Evolutionary conservation across 2,329 filamentous ascomycete genomes (phyloP).

Genomic region (Dendrostoma leiphaemia): DNA sequence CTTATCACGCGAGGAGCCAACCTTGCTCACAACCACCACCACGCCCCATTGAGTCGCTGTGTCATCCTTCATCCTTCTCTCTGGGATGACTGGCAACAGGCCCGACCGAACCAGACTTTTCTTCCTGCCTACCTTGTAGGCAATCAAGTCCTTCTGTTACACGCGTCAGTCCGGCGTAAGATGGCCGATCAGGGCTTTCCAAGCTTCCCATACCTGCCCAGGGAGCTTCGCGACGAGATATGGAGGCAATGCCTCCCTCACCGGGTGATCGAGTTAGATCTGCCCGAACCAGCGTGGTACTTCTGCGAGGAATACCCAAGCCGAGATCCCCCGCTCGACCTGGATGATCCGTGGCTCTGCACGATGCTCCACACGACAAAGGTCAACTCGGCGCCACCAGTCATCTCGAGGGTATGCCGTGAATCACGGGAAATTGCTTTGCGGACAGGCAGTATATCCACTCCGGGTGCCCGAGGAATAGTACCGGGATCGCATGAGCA

Average conservation of each 20-base stretch:
- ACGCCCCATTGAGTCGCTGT: too few species aligned
- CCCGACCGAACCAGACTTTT: too few species aligned
- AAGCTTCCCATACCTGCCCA: neutral
- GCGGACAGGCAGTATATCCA: neutral
- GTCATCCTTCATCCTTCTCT: too few species aligned
- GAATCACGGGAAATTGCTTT: constrained; percentile 1
- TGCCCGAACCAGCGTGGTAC: neutral
- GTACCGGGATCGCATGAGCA: neutral
- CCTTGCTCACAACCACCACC: too few species aligned
- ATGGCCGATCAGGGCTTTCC: neutral
- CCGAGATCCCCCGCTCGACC: neutral
- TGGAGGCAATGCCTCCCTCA: neutral
- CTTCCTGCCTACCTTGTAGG: too few species aligned
- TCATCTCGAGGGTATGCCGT: constrained; percentile 2
- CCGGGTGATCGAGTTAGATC: neutral
- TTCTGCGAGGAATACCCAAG: neutral
- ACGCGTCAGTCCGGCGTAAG: neutral
- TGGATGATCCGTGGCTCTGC: neutral
- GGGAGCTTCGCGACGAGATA: neutral
- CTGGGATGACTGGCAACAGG: too few species aligned
- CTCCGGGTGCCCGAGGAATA: neutral
- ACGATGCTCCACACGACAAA: neutral
- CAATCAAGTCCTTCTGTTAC: too few species aligned
- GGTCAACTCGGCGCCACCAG: neutral
- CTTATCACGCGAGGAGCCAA: too few species aligned